Percentiles rank a stretch among this genome's conserved stretches.
Evolutionary conservation across 2,329 filamentous ascomycete species (phyloP).

Genomic region (Xylariaceae sp.): DNA sequence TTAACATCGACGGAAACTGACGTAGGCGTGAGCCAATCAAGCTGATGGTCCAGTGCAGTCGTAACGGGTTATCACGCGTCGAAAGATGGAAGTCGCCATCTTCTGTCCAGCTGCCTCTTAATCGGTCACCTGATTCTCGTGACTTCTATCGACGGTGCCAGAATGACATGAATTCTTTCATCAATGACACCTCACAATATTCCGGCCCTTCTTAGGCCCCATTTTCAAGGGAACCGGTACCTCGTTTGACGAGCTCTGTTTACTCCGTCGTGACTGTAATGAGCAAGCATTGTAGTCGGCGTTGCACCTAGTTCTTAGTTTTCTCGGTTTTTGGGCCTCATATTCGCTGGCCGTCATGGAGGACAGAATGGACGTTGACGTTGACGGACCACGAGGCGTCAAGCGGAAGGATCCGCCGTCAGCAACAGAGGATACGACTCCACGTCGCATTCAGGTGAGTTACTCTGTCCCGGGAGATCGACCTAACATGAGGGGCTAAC

Average conservation of each 20-base stretch:
- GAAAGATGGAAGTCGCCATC: not conserved
- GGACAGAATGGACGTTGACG: slow-evolving; percentile 43
- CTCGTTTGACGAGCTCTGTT: not conserved
- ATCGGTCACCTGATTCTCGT: not conserved
- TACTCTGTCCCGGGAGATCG: not conserved
- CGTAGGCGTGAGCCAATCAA: not conserved
- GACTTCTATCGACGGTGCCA: not conserved
- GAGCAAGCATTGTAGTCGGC: not conserved
- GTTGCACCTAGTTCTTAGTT: not conserved
- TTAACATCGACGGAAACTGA: not conserved
- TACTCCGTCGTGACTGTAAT: not conserved
- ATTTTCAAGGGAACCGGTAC: not conserved
- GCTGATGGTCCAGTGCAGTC: not conserved
- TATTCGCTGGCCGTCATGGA: slow-evolving; percentile 21
- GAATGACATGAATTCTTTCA: not conserved
- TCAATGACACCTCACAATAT: slow-evolving; percentile 1
- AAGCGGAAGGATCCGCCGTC: slow-evolving; percentile 47
- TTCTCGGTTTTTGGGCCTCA: not conserved
- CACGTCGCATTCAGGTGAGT: slow-evolving; percentile 46
- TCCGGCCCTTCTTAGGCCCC: not conserved
- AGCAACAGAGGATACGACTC: slow-evolving; percentile 28
- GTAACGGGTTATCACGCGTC: not conserved
- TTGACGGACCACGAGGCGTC: slow-evolving; percentile 39
- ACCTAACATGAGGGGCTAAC: slow-evolving; percentile 15
- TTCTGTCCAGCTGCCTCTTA: not conserved